Base-by-base conservation (phyloP, 768 basidiomycete genomes). In the Arthromyces matolae region DNA sequence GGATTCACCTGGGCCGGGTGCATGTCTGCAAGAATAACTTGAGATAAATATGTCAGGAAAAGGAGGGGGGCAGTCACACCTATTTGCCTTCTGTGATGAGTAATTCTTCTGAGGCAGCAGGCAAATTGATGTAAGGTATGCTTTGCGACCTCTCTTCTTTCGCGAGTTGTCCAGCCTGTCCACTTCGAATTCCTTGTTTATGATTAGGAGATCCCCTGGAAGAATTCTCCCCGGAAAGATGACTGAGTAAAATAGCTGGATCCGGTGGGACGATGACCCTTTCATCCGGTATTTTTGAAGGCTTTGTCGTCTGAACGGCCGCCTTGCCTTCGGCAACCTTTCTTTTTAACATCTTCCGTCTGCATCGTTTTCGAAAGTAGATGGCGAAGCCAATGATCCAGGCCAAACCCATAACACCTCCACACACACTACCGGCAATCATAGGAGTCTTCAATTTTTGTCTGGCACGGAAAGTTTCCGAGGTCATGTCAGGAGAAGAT, bases 181-280 rank as follows among this genome's bases (percentile, higher is more conserved):
- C 43, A 29, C 43, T 42, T 32, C 13, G 10, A 31, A 27, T 29
- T 9, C 20, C 20, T 42, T 50, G 53, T 28, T 52, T 49, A n/a
- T 59, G 49, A 1, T 41, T n/a, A n/a, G n/a, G n/a, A n/a, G n/a
- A n/a, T n/a, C n/a, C 34, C 19, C 50, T 43, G 40, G 55, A 55
- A 7, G 54, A 53, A 33, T 51, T 44, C 47, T 73, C 66, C 10
- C 78, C 77, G 2, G 78, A 72, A 46, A 61, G 54, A 37, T 72
- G 68, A 16, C 78, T 79, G 35, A 77, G 64, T n/a, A 83, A 60
- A 24, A 84, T 70, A 32, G 82, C 83, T n/a, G 83, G 82, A 62
- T 85, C 83, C 1, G 81, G 82, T 16, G 82, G 82, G 16, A 83
- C 78, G 42, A 83, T 69, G 45, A 80, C 66, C 38, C 66, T 72